Conservation (phyloP, 495 filamentous ascomycete species). For the Penicillium waksmanii region DNA sequence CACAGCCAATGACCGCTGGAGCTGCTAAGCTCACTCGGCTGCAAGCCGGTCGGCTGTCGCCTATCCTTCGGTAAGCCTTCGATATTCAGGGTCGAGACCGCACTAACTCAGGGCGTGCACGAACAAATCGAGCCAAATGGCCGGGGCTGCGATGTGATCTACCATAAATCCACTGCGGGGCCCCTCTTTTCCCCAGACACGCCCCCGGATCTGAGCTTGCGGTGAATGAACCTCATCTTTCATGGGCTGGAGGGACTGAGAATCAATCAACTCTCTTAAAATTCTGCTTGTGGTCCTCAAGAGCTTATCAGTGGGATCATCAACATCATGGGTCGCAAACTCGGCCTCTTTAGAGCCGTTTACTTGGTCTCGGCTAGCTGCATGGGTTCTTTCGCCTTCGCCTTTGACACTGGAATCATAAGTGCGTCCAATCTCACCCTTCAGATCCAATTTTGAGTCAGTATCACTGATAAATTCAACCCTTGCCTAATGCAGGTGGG, state of each 20-base stretch:
- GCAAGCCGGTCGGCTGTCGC: constrained; percentile 27
- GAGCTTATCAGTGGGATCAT: neutral
- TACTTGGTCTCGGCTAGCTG: constrained; percentile 44
- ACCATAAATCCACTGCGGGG: constrained; percentile 5
- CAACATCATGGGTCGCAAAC: constrained; percentile 33
- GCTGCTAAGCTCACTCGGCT: constrained; percentile 5
- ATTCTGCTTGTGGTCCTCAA: neutral
- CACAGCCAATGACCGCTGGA: constrained; percentile 8
- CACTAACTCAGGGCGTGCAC: neutral
- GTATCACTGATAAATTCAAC: neutral
- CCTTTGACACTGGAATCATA: constrained; percentile 46
- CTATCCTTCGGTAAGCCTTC: constrained; percentile 1
- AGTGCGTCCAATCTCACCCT: constrained; percentile 24
- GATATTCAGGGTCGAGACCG: neutral
- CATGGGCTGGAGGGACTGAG: neutral
- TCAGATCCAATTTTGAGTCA: neutral
- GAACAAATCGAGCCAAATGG: neutral
- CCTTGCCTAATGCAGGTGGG: constrained; percentile 27
- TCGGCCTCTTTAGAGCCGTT: constrained; percentile 37
- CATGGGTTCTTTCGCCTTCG: constrained; percentile 45
- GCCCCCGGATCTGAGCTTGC: neutral
- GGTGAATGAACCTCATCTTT: neutral
- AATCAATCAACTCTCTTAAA: too few species aligned
- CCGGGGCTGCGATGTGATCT: neutral
- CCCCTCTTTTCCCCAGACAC: neutral